Percentiles rank a stretch among this genome's conserved stretches.
These are phyloP conservation scores for Eremochloa ophiuroides DNA, from an alignment of 176 grass and related monocot genomes.

Conservation along the genomic window DNA sequence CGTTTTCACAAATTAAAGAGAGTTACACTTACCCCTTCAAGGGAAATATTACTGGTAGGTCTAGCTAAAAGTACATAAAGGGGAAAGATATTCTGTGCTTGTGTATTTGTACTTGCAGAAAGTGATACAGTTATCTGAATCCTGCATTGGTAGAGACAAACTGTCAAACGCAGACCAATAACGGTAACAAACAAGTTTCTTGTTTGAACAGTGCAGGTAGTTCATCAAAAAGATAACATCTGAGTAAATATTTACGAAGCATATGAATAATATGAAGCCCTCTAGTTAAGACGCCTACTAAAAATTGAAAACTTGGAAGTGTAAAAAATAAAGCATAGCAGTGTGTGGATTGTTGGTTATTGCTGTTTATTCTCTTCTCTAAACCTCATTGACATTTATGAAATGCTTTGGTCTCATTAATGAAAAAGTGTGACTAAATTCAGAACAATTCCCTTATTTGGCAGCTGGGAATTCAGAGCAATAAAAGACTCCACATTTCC, in stretches of 20 bases:
- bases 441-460: neutral
- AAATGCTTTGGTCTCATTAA: neutral
- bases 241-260: neutral
- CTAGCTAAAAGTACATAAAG: slow-evolving; percentile 77
- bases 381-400: slow-evolving; percentile 10
- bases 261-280: neutral
- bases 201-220: neutral
- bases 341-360: neutral
- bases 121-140: slow-evolving; percentile 85
- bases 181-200: neutral
- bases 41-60: slow-evolving; percentile 50
- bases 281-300: slow-evolving; percentile 3
- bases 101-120: slow-evolving; percentile 55
- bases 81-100: slow-evolving; percentile 60
- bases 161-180: neutral
- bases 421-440: neutral
- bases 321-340: slow-evolving; percentile 5
- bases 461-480: neutral
- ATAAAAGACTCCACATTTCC: neutral
- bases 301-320: neutral
- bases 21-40: slow-evolving; percentile 59
- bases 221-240: slow-evolving; percentile 18
- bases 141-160: slow-evolving; percentile 47
- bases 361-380: neutral
- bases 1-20: slow-evolving; percentile 6